Evolutionary conservation across 1,284 basidiomycete genomes (phyloP).

Genomic region (Phenoliferia sp.): DNA sequence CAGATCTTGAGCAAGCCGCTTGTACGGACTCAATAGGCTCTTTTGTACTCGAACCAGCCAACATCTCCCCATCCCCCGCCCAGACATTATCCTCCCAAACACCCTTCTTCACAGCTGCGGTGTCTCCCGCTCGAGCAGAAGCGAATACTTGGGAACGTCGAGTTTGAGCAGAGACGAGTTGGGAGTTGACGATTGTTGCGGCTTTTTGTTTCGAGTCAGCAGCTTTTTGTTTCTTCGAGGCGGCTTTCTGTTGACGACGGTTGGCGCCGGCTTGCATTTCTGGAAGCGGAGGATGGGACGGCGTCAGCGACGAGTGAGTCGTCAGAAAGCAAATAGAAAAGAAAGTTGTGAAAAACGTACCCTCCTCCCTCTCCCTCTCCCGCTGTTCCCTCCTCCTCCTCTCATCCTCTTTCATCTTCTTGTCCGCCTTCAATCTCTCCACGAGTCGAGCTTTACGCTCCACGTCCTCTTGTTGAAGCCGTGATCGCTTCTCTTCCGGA

Average conservation of each 20-base stretch:
- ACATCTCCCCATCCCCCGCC: conserved; percentile 62
- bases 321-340: neutral
- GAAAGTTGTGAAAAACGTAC: neutral
- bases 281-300: neutral
- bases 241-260: conserved; percentile 55
- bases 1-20: too few species aligned
- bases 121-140: conserved; percentile 56
- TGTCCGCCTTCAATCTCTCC: neutral
- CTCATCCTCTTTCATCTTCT: neutral
- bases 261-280: conserved; percentile 47
- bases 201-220: conserved; percentile 48
- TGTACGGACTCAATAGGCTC: too few species aligned
- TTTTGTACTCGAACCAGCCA: too few species aligned
- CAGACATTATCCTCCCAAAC: conserved; percentile 65
- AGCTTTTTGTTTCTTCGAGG: conserved; percentile 45
- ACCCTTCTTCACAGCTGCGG: conserved; percentile 55
- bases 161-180: conserved; percentile 52
- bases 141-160: conserved; percentile 58
- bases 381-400: neutral
- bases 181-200: conserved; percentile 49
- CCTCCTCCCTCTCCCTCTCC: conserved; percentile 2
- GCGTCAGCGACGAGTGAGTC: neutral
- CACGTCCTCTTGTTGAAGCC: neutral
- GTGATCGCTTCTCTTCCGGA: neutral
- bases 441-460: neutral